Conservation (phyloP, 306 rosid species). For the Medicago arabica region DNA sequence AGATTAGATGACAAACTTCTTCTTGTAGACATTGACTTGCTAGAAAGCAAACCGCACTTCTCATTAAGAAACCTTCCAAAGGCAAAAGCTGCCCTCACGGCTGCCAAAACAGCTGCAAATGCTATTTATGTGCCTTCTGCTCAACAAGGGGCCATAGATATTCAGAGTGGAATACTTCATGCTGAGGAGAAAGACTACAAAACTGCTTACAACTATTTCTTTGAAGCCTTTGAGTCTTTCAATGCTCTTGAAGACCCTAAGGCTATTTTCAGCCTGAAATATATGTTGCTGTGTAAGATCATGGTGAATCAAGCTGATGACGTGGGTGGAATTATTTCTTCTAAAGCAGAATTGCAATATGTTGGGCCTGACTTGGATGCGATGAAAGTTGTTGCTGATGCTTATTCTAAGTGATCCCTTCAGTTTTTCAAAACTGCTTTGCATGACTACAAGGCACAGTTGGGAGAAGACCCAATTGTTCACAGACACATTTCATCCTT, state of each 20-base stretch:
- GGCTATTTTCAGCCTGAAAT: constrained; percentile 92
- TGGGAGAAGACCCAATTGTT: constrained; percentile 95
- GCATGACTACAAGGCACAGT: constrained; percentile 78
- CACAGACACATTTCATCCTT: constrained; percentile 90
- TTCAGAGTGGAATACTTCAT: constrained; percentile 96
- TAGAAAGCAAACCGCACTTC: constrained; percentile 95
- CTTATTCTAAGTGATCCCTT: constrained; percentile 87
- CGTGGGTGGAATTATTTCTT: constrained; percentile 81
- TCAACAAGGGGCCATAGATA: constrained; percentile 90
- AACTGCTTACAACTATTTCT: constrained; percentile 89
- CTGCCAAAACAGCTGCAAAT: constrained; percentile 97
- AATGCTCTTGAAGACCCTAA: constrained; percentile 91
- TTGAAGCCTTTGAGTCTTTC: constrained; percentile 95
- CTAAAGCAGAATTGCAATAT: constrained; percentile 86
- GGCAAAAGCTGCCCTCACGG: constrained; percentile 95
- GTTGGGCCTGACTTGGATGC: constrained; percentile 95
- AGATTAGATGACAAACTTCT: constrained; percentile 96
- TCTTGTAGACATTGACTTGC: constrained; percentile 91
- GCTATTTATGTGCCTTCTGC: constrained; percentile 98
- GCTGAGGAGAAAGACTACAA: constrained; percentile 96
- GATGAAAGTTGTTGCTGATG: constrained; percentile 97
- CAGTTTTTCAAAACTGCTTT: constrained; percentile 84
- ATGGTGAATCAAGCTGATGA: constrained; percentile 97
- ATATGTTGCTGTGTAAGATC: constrained; percentile 88
- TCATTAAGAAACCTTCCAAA: constrained; percentile 94